Evolutionary conservation across 305 asterid genomes (phyloP).

Genomic region (Fraxinus angustifolia): DNA sequence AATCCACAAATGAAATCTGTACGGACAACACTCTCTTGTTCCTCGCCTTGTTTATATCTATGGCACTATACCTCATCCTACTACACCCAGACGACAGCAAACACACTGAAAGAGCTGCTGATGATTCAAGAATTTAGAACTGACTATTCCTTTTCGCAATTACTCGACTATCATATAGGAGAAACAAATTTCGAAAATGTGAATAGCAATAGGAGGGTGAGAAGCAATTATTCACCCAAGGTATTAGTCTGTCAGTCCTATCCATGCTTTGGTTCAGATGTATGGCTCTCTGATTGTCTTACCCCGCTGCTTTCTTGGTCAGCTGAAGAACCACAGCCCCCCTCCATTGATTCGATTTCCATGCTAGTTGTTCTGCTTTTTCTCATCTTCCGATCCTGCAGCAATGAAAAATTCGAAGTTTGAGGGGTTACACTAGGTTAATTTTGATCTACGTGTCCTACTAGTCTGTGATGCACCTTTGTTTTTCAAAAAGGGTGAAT

Average conservation of each 20-base stretch:
- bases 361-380: constrained; percentile 72
- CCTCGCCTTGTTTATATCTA: constrained; percentile 12
- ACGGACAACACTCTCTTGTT: constrained; percentile 26
- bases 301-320: constrained; percentile 41
- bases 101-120: constrained; percentile 31
- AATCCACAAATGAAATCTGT: constrained; percentile 32
- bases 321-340: constrained; percentile 44
- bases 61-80: constrained; percentile 20
- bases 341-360: constrained; percentile 71
- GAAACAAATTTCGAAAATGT: constrained; percentile 37
- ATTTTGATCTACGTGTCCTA: not conserved
- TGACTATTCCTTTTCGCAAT: constrained; percentile 28
- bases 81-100: constrained; percentile 31
- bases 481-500: not conserved
- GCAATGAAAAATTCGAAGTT: constrained; percentile 3
- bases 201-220: constrained; percentile 24
- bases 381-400: constrained; percentile 77
- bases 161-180: constrained; percentile 33
- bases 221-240: constrained; percentile 24
- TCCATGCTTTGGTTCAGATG: constrained; percentile 42
- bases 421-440: not conserved
- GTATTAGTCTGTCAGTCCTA: constrained; percentile 33
- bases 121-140: constrained; percentile 34
- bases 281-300: constrained; percentile 48
- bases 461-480: not conserved